phyloP scores from a whole-genome alignment of 352 stramenopile species.

The Globisporangium heterothallicum region DNA sequence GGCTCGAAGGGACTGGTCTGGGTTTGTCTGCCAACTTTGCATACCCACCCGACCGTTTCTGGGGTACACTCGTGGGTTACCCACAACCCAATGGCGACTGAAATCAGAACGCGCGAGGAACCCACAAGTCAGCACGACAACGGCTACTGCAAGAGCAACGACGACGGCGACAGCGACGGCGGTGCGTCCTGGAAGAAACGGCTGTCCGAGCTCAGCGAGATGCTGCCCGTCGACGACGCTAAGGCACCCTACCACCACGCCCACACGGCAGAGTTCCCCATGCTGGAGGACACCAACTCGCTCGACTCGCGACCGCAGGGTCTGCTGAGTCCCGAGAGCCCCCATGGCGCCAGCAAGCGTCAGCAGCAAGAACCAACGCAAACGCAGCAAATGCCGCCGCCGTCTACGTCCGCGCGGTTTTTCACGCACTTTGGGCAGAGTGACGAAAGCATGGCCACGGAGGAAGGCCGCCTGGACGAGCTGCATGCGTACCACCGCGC shows the following conservation, averaged over 20 bases:
- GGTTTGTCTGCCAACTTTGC: too few relatives aligned
- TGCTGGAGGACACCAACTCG: slow-evolving; percentile 14
- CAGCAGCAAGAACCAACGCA: slow-evolving; percentile 1
- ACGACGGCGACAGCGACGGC: background rate
- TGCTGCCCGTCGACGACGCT: slow-evolving; percentile 11
- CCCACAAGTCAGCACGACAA: too few relatives aligned
- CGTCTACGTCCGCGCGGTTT: slow-evolving; percentile 7
- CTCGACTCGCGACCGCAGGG: background rate
- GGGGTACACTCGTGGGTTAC: background rate
- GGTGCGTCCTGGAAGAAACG: slow-evolving; percentile 9
- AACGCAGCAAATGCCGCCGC: background rate
- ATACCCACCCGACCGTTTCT: background rate
- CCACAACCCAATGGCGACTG: background rate
- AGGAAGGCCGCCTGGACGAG: slow-evolving; percentile 47
- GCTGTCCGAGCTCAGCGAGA: slow-evolving; percentile 13
- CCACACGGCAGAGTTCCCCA: slow-evolving; percentile 10
- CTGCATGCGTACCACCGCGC: slow-evolving; percentile 41
- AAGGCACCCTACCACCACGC: slow-evolving; percentile 7
- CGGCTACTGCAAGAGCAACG: too few relatives aligned
- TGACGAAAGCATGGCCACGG: slow-evolving; percentile 41
- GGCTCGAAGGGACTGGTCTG: too few relatives aligned
- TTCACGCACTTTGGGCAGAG: slow-evolving; percentile 21
- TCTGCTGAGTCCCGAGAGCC: background rate
- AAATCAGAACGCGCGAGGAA: background rate
- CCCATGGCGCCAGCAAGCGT: background rate